Conservation (phyloP, 441 rosid species). For the Eutrema salsugineum region DNA sequence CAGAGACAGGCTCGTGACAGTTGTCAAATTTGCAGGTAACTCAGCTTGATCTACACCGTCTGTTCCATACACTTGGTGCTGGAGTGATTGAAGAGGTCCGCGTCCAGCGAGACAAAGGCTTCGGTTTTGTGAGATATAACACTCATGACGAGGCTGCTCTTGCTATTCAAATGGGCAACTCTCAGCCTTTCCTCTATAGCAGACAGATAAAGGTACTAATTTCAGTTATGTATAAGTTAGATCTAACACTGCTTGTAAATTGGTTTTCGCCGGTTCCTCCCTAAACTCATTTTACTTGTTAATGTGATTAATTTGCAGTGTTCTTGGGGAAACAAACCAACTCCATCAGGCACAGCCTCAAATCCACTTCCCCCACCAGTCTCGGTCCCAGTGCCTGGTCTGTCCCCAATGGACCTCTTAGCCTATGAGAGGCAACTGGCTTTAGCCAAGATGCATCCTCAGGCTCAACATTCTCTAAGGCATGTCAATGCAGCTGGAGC, state of each 20-base stretch:
- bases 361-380: conserved; percentile 70
- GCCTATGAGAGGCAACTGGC: conserved; percentile 63
- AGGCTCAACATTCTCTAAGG: conserved; percentile 62
- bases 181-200: conserved; percentile 52
- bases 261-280: neutral
- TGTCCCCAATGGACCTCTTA: conserved; percentile 50
- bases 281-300: neutral
- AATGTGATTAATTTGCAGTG: conserved; percentile 46
- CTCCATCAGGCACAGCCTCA: conserved; percentile 70
- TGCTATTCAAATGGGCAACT: conserved; percentile 80
- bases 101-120: conserved; percentile 81
- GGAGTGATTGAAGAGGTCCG: conserved; percentile 83
- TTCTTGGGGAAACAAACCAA: conserved; percentile 91
- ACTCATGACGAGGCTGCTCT: conserved; percentile 73
- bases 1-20: conserved; percentile 1
- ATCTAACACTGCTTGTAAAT: neutral
- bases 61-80: conserved; percentile 60
- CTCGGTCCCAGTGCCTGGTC: conserved; percentile 38
- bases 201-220: conserved; percentile 67
- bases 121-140: conserved; percentile 79
- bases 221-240: neutral
- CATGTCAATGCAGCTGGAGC: conserved; percentile 58
- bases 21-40: conserved; percentile 53
- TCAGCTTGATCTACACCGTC: conserved; percentile 61
- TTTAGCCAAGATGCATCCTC: conserved; percentile 69